phyloP scores from a whole-genome alignment of 2,329 filamentous ascomycete genomes.

The Xenoacremonium recifei region DNA sequence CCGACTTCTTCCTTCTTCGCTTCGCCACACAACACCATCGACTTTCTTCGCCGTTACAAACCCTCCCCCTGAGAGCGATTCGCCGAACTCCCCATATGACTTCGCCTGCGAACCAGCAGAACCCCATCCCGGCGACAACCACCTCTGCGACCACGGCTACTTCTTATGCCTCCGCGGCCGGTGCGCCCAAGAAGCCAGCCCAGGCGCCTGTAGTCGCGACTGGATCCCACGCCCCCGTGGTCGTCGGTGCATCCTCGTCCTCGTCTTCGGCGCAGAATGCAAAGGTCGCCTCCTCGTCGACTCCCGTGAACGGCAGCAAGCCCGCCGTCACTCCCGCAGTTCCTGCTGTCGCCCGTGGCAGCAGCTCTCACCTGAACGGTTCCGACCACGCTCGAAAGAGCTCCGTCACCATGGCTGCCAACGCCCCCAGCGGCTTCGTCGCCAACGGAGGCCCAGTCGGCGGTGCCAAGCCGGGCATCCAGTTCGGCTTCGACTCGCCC shows the following conservation, averaged over 20 bases:
- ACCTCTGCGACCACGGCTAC: constrained; percentile 55
- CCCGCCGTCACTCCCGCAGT: constrained; percentile 67
- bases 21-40: constrained; percentile 22
- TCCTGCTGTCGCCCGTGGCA: constrained; percentile 64
- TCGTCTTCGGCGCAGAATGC: constrained; percentile 54
- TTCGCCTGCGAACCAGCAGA: constrained; percentile 57
- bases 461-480: constrained; percentile 63
- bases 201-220: constrained; percentile 61
- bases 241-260: constrained; percentile 52
- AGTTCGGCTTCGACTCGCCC: constrained; percentile 80
- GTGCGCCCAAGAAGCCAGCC: constrained; percentile 61
- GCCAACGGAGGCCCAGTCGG: constrained; percentile 70
- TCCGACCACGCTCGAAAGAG: constrained; percentile 79
- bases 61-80: constrained; percentile 28
- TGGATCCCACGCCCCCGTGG: constrained; percentile 53
- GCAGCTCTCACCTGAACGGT: constrained; percentile 67
- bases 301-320: constrained; percentile 87
- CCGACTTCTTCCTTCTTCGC: constrained; percentile 19
- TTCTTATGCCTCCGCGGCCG: constrained; percentile 67
- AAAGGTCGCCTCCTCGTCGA: constrained; percentile 64
- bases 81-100: constrained; percentile 50
- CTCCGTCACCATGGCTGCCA: constrained; percentile 88
- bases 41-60: constrained; percentile 24
- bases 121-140: constrained; percentile 56
- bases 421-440: constrained; percentile 71